Percentiles rank a stretch among this genome's conserved stretches.
These are phyloP conservation scores for Cordyceps sp. DNA, from an alignment of 2,329 filamentous ascomycete species.

Conservation along the genomic window DNA sequence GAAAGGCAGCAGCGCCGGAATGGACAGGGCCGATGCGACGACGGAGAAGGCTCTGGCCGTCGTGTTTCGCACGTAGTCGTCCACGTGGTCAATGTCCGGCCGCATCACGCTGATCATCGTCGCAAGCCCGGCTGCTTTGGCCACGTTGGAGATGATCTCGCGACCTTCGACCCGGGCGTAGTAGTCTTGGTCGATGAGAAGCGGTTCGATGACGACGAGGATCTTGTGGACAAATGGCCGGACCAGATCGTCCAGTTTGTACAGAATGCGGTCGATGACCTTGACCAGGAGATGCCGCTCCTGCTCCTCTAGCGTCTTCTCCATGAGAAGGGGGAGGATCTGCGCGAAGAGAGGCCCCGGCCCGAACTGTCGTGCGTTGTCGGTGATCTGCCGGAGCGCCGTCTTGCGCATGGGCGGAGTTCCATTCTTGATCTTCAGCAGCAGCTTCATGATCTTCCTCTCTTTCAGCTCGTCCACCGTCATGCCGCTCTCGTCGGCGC, in stretches of 20 bases:
- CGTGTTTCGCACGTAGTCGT: constrained; percentile 96
- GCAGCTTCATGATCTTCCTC: constrained; percentile 91
- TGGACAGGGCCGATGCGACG: constrained; percentile 88
- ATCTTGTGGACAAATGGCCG: constrained; percentile 97
- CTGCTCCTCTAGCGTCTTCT: constrained; percentile 93
- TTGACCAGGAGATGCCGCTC: constrained; percentile 97
- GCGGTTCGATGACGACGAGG: constrained; percentile 92
- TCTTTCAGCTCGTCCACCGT: constrained; percentile 94
- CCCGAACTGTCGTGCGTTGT: constrained; percentile 92
- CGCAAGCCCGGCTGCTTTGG: constrained; percentile 88
- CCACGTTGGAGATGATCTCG: constrained; percentile 96
- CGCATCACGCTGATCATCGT: constrained; percentile 99
- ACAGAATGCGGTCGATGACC: constrained; percentile 94
- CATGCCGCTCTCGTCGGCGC: constrained; percentile 77
- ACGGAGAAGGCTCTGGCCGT: constrained; percentile 95
- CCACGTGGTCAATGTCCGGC: constrained; percentile 94
- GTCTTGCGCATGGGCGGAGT: constrained; percentile 98
- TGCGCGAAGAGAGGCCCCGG: constrained; percentile 92
- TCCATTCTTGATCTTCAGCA: constrained; percentile 98
- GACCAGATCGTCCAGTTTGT: constrained; percentile 95
- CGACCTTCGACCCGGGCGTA: constrained; percentile 96
- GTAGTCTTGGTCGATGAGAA: constrained; percentile 98
- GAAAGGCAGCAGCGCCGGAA: constrained; percentile 88
- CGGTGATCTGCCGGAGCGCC: constrained; percentile 86
- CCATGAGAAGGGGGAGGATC: constrained; percentile 92